Percentiles rank a stretch among this genome's conserved stretches.
These are phyloP conservation scores for Candida montana DNA, from an alignment of 805 yeast species.

Conservation along the genomic window DNA sequence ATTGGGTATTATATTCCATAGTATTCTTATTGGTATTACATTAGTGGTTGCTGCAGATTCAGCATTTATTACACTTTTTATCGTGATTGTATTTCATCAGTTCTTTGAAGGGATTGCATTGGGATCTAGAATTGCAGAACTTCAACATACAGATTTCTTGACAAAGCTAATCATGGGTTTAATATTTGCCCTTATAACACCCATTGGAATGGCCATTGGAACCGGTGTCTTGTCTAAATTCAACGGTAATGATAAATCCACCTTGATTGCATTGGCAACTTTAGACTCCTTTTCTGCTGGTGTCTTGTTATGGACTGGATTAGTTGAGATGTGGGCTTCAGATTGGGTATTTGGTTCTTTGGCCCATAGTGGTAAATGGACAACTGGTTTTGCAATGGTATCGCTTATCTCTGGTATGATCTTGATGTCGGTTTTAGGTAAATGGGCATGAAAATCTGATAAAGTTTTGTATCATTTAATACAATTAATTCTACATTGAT, in stretches of 20 bases:
- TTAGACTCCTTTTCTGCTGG: constrained; percentile 74
- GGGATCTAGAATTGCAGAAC: constrained; percentile 65
- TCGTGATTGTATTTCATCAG: constrained; percentile 66
- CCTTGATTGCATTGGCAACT: constrained; percentile 60
- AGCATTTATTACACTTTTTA: constrained; percentile 61
- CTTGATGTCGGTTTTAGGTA: constrained; percentile 66
- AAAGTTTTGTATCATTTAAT: no score
- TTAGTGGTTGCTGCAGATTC: constrained; percentile 65
- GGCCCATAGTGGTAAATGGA: constrained; percentile 43
- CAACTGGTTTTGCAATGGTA: constrained; percentile 41
- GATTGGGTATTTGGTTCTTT: constrained; percentile 57
- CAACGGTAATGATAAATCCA: constrained; percentile 49
- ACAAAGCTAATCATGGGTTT: constrained; percentile 51
- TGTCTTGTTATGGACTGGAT: constrained; percentile 65
- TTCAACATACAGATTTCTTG: constrained; percentile 28
- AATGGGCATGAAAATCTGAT: constrained; percentile 47
- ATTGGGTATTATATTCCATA: constrained; percentile 74
- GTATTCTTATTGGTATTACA: constrained; percentile 72
- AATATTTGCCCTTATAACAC: constrained; percentile 54
- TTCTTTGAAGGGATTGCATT: constrained; percentile 79
- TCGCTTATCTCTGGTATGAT: constrained; percentile 57
- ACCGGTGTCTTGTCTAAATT: constrained; percentile 60
- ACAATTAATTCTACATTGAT: no score
- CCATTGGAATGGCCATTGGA: constrained; percentile 73
- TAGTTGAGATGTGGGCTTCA: constrained; percentile 72